Evolutionary conservation across 148 eudicot species (phyloP), one percentile per base, ranked within the genome.

Genomic region (Mesembryanthemum crystallinum): DNA sequence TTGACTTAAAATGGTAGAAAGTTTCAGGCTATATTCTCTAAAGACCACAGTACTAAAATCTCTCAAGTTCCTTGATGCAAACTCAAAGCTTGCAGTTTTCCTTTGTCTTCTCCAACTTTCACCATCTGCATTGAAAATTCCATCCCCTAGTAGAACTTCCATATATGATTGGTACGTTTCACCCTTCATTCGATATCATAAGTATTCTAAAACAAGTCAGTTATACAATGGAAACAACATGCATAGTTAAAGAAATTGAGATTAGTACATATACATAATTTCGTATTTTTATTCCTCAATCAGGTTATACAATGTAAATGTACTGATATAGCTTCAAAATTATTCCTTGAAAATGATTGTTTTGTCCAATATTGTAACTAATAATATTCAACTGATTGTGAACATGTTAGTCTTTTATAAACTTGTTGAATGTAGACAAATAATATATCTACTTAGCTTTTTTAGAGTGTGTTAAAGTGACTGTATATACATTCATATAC

Each of bases 41-140:
- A 95, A 95, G 23, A 95, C 99, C 12, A 95, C 82, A 71, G 98
- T 95, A 78, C 97, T 95, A 75, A 94, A 95, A 73, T 95, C 98
- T 77, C 98, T 89, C 70, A 95, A 80, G 65, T 95, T 95, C 83
- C 84, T 95, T 18, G 97, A 92, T 74, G 98, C 98, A 90, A 95
- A 95, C 87, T 95, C 98, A 77, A 92, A 92, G 69, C 98, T 95
- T 25, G 98, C 92, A 20, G 98, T 95, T 85, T 94, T 95, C 55
- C 98, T 88, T 37, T 95, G 98, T 76, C 84, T 89, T 86, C 96
- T 95, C 98, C 98, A 95, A 28, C 85, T 82, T 83, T 95, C 98
- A 28, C 97, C 98, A 73, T 95, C 98, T 29, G 83, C 96, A 75
- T 95, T 95, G 78, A 95, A 95, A 15, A 95, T 95, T 10, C 97